Evolutionary conservation across 2,329 filamentous ascomycete species (phyloP).

Genomic region (Bipolaris sorokiniana): DNA sequence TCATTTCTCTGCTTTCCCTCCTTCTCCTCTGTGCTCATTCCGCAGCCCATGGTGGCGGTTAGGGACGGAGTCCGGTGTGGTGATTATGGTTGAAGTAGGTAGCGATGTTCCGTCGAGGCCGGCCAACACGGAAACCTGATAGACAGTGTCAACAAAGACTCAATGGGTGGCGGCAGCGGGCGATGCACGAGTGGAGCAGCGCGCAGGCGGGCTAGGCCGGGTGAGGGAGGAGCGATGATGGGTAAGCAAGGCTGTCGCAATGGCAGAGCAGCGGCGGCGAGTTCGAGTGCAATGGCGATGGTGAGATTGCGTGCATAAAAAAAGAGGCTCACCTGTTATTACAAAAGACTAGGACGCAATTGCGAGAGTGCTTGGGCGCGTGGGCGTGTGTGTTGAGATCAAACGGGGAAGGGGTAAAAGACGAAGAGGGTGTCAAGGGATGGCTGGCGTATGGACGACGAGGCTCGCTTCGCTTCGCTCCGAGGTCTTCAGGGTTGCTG

Average conservation of each 20-base stretch:
- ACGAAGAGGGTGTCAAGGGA: slow-evolving; percentile 31
- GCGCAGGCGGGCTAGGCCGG: not conserved
- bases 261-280: not conserved
- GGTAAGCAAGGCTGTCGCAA: not conserved
- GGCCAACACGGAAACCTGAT: slow-evolving; percentile 44
- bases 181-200: not conserved
- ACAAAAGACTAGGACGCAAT: slow-evolving; percentile 20
- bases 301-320: not conserved
- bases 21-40: slow-evolving; percentile 99
- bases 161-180: slow-evolving; percentile 1
- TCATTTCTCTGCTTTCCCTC: slow-evolving; percentile 99
- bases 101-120: slow-evolving; percentile 41
- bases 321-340: slow-evolving; percentile 40
- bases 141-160: slow-evolving; percentile 16
- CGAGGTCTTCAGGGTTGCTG: slow-evolving; percentile 34
- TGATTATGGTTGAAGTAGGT: slow-evolving; percentile 39
- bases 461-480: slow-evolving; percentile 43
- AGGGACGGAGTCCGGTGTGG: slow-evolving; percentile 14
- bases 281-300: not conserved
- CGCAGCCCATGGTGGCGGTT: slow-evolving; percentile 87
- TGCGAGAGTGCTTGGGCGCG: slow-evolving; percentile 6
- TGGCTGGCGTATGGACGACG: slow-evolving; percentile 35
- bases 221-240: slow-evolving; percentile 12
- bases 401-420: slow-evolving; percentile 13
- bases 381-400: slow-evolving; percentile 2